Base-by-base conservation (phyloP, 306 rosid genomes). In the Crataegus laevigata region DNA sequence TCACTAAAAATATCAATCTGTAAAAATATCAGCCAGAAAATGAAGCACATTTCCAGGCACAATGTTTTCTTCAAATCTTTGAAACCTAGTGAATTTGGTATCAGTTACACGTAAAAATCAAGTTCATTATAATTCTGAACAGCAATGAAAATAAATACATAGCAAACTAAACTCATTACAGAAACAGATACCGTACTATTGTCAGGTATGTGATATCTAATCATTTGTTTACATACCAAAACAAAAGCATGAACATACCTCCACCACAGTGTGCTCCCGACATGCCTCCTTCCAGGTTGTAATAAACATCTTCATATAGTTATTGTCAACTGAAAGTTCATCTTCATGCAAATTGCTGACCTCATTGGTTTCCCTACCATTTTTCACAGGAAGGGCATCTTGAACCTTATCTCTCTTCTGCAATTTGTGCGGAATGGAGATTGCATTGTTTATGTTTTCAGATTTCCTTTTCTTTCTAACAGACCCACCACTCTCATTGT, bases 281-380 rank as follows among this genome's bases (percentile, higher is more conserved):
- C 98, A 94, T 57, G 88, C 83, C 61, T 87, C 93, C 89, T 91
- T 90, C 98, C 97, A 91, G 8, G 91, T 89, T 74, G 87, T 58
- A 76, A 91, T 81, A 73, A 91, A 94, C 84, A 78, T 85, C 82
- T 79, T 84, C 87, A 87, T 74, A 79, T 90, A 54, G 43, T 82
- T 81, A 52, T 81, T 19, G 67, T 84, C 1, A 19, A 91, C 80
- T 32, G 82, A 68, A 85, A 85, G 77, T 69, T 87, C 78, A 66
- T 76, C 51, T 72, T 45, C 64, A 61, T 61, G n/a, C 21, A 52
- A 42, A 19, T 69, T 25, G 2, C 19, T 77, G n/a, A 51, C 68
- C 75, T 55, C 80, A 50, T 59, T 69, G 45, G 77, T 30, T 50
- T 74, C 60, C 69, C 54, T 75, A 57, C 75, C 70, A 71, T 61